These are phyloP conservation scores for Coprinopsis sp. DNA, from an alignment of 768 basidiomycete species.

Conservation along the genomic window DNA sequence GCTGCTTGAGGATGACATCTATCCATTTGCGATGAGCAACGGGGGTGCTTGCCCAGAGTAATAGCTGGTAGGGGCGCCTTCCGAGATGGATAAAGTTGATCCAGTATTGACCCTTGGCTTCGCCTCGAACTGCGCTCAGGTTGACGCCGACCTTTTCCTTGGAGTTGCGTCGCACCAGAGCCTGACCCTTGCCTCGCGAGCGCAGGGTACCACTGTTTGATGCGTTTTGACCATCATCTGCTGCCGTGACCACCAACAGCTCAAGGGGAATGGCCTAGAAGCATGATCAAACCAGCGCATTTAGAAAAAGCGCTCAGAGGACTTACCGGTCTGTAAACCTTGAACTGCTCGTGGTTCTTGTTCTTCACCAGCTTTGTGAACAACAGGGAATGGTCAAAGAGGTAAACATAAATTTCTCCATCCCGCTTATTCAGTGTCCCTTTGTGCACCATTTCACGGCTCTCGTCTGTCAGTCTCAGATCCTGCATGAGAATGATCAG, in stretches of 20 bases:
- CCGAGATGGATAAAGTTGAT: slow-evolving; percentile 95
- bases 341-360: slow-evolving; percentile 86
- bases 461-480: slow-evolving; percentile 79
- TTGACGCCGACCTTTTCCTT: slow-evolving; percentile 30
- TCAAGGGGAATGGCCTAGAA: slow-evolving; percentile 92
- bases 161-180: slow-evolving; percentile 41
- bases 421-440: slow-evolving; percentile 86
- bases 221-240: slow-evolving; percentile 53
- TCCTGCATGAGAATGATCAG: slow-evolving; percentile 45
- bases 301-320: background rate
- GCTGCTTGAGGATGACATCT: slow-evolving; percentile 86
- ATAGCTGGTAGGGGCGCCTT: slow-evolving; percentile 85
- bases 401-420: slow-evolving; percentile 88
- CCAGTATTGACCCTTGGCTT: slow-evolving; percentile 80
- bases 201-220: slow-evolving; percentile 27
- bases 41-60: slow-evolving; percentile 85
- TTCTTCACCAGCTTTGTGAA: slow-evolving; percentile 85
- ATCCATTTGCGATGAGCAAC: slow-evolving; percentile 91
- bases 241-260: slow-evolving; percentile 75
- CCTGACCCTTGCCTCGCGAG: slow-evolving; percentile 37
- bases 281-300: slow-evolving; percentile 1
- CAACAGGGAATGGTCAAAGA: slow-evolving; percentile 94
- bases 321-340: slow-evolving; percentile 88
- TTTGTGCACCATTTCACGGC: slow-evolving; percentile 88
- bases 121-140: slow-evolving; percentile 51